These are phyloP conservation scores for Solanum sejunctum DNA, from an alignment of 257 asterid genomes.

Conservation along the genomic window DNA sequence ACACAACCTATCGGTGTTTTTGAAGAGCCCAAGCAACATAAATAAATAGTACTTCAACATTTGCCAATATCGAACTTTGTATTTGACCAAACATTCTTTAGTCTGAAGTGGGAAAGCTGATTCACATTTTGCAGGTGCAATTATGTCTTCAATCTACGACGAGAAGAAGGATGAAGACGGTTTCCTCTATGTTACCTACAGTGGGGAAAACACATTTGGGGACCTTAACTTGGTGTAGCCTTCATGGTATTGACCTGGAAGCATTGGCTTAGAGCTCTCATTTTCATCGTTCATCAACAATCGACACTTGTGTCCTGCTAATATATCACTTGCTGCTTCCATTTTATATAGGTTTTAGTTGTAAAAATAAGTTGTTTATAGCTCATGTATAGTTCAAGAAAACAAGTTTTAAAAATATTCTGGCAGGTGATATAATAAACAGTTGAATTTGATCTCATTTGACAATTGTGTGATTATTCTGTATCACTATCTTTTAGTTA, in stretches of 20 bases:
- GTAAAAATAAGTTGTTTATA: neutral
- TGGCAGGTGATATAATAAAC: neutral
- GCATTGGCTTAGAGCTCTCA: neutral
- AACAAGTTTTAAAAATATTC: neutral
- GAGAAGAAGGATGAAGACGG: constrained; percentile 22
- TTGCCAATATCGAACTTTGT: neutral
- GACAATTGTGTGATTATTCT: neutral
- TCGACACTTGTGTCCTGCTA: neutral
- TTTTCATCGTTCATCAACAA: neutral
- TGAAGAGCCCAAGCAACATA: neutral
- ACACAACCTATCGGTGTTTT: neutral
- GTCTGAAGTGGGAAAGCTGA: too few relatives aligned
- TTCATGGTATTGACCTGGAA: neutral
- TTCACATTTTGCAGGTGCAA: constrained; percentile 1
- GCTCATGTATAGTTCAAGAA: neutral
- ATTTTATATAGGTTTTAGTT: neutral
- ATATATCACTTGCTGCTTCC: neutral
- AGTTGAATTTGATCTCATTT: neutral
- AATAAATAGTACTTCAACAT: neutral
- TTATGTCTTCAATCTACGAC: constrained; percentile 16
- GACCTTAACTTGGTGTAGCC: neutral
- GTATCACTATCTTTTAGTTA: neutral
- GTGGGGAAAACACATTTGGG: constrained; percentile 25
- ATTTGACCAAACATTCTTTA: neutral
- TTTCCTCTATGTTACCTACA: constrained; percentile 18